Base-by-base conservation (phyloP, 768 basidiomycete genomes). In the Amanita pallidorosea region DNA sequence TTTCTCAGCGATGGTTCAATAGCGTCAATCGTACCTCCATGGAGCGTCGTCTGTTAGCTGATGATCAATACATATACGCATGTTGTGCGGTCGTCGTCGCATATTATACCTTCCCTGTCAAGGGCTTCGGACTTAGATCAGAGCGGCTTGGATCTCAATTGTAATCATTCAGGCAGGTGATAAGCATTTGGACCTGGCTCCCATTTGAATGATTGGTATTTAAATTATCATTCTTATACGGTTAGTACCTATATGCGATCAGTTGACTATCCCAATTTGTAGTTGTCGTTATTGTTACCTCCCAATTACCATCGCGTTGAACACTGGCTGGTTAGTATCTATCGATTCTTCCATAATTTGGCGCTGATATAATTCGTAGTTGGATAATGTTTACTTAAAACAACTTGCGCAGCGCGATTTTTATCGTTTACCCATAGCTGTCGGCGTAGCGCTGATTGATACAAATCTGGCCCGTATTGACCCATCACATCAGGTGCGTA, bases 391-490 rank as follows among this genome's bases (percentile, higher is more conserved):
- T 2, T 27, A 27, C 27, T 5, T 7, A 27, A 27, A 27, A 7
- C 7, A 27, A n/a, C 78, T 43, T 73, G 65, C 5, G 65, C 53
- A n/a, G 66, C 66, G 3, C 75, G 74, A 49, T n/a, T 65, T 55
- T 67, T 75, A 58, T 79, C 77, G 52, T 75, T 74, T 2, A 78
- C 76, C 73, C 73, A 76, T n/a, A n/a, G n/a, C n/a, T n/a, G n/a
- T n/a, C n/a, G n/a, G n/a, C n/a, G n/a, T 3, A 81, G 61, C 53
- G 78, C 72, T 2, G 76, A 77, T 68, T 2, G 74, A 72, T 12
- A 81, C 75, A 53, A 81, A 79, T 46, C 73, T 78, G 13, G 79
- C 80, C 4, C 68, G 72, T 52, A 79, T 69, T n/a, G 76, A 78
- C 5, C 72, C 74, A 58, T 80, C 79, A 0, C 74, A 58, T 80